These are phyloP conservation scores for Eimeria mitis DNA, from an alignment of 169 alveolate species.

Conservation along the genomic window DNA sequence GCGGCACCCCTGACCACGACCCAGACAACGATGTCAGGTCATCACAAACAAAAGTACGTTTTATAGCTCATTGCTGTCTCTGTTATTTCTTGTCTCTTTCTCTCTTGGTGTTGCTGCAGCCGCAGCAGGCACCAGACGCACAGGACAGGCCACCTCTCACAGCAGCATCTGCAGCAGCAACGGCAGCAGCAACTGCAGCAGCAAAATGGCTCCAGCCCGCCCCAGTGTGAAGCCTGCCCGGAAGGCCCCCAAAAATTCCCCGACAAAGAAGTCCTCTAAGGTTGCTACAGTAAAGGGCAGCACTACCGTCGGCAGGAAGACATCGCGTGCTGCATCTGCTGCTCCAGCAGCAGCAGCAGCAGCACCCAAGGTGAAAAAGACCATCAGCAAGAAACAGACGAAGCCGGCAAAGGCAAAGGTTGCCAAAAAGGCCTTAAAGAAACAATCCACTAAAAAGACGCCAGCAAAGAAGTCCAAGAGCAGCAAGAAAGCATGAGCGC, in stretches of 20 bases:
- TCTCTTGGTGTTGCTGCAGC: constrained; percentile 65
- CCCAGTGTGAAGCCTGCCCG: constrained; percentile 74
- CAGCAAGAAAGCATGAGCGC: constrained; percentile 71
- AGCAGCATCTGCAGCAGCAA: constrained; percentile 61
- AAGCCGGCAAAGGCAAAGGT: constrained; percentile 30
- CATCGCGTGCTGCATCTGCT: constrained; percentile 70
- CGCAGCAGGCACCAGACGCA: constrained; percentile 74
- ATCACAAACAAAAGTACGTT: constrained; percentile 50
- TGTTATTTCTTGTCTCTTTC: constrained; percentile 65
- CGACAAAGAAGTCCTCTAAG: constrained; percentile 64
- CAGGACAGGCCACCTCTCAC: constrained; percentile 58
- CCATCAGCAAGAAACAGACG: constrained; percentile 40
- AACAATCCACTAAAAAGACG: constrained; percentile 38
- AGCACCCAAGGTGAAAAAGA: constrained; percentile 65
- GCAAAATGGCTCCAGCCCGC: constrained; percentile 77
- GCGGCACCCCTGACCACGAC: constrained; percentile 61
- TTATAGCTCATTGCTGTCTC: constrained; percentile 68
- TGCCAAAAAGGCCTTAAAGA: constrained; percentile 43
- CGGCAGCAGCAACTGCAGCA: constrained; percentile 71
- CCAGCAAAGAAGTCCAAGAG: constrained; percentile 59
- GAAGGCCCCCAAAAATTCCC: constrained; percentile 70
- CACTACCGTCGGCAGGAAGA: constrained; percentile 48
- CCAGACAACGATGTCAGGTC: constrained; percentile 20
- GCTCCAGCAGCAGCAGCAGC: constrained; percentile 65
- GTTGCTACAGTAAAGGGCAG: constrained; percentile 37